A percentile compares a stretch with the other conserved stretches of the same genome.
phyloP scores from a whole-genome alignment of 1,284 basidiomycete genomes.

The Takashimella koratensis region DNA sequence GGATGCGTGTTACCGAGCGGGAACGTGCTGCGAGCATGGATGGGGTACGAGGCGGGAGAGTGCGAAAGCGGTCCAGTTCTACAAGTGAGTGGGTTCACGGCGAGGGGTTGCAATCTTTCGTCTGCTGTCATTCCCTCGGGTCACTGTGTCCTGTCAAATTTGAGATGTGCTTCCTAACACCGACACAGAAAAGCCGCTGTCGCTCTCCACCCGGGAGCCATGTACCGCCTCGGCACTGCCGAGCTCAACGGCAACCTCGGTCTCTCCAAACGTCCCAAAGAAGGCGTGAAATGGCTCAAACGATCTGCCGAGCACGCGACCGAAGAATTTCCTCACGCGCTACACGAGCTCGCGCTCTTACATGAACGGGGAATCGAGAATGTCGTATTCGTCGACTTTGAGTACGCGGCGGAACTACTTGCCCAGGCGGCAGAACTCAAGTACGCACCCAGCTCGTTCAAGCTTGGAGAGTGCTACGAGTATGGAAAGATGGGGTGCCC shows the following conservation, averaged over 20 bases:
- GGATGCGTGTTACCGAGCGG: conserved; percentile 91
- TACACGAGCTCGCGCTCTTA: conserved; percentile 90
- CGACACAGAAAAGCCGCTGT: conserved; percentile 75
- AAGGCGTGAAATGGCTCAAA: conserved; percentile 98
- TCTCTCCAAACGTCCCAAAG: conserved; percentile 79
- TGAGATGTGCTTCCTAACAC: background rate
- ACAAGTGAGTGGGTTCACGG: conserved; percentile 50
- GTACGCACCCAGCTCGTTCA: conserved; percentile 93
- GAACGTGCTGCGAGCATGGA: conserved; percentile 97
- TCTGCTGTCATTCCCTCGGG: too few species aligned
- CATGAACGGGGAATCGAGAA: conserved; percentile 96
- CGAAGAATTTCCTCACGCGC: conserved; percentile 90
- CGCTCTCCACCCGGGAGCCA: conserved; percentile 85
- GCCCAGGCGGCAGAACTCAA: conserved; percentile 94
- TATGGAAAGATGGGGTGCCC: conserved; percentile 99
- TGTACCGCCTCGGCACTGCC: conserved; percentile 93
- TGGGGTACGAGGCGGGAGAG: conserved; percentile 95
- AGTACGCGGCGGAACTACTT: conserved; percentile 90
- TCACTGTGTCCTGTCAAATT: too few species aligned
- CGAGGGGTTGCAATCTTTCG: background rate
- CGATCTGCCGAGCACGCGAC: conserved; percentile 91
- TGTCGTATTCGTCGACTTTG: conserved; percentile 91
- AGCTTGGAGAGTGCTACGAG: conserved; percentile 97
- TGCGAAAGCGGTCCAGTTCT: conserved; percentile 89
- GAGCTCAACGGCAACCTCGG: conserved; percentile 95